Base-by-base conservation (phyloP, 768 basidiomycete species). In the Hericium rajendrae region DNA sequence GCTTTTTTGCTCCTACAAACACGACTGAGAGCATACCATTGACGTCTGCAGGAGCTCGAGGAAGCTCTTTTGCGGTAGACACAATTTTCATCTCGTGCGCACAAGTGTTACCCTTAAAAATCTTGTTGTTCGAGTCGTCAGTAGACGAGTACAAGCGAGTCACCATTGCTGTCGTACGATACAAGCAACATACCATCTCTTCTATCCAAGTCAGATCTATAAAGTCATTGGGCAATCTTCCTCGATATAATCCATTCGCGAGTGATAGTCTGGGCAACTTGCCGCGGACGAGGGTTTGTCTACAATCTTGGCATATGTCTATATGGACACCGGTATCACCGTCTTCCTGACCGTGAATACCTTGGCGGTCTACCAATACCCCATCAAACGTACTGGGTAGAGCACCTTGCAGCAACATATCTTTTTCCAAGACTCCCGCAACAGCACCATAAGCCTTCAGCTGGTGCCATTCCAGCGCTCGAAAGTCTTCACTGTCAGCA, bases 101-200 rank as follows among this genome's bases (percentile, higher is more conserved):
- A 62, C 71, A 72, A 2, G 67, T 72, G 51, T 72, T 72, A 1
- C 71, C 71, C 63, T 70, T 65, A 41, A 71, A 65, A 0, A 70
- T 0, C 60, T 11, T 24, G 57, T 70, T 67, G n/a, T 67, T 70
- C 0, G 71, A 67, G 18, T 66, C 58, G 0, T 13, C 24, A 5
- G 64, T 52, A 57, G 58, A 62, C 4, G 68, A 46, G 57, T 67
- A 68, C 3, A 72, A 18, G 2, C 62, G 50, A 15, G 64, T 2
- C 66, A 1, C 72, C 55, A 61, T 69, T 0, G 71, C 67, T 18
- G 67, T 70, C 2, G 51, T 64, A 15, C 62, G 49, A 55, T 69
- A 67, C 4, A 67, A 55, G 0, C 68, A 60, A 61, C 69, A 49
- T 62, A 16, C 62, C 49, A 57, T 69, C 66, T 5, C 66, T 57